Evolutionary conservation across 805 yeast species (phyloP), one percentile per base, ranked within the genome.

Genomic region (Ogataea methanolica): DNA sequence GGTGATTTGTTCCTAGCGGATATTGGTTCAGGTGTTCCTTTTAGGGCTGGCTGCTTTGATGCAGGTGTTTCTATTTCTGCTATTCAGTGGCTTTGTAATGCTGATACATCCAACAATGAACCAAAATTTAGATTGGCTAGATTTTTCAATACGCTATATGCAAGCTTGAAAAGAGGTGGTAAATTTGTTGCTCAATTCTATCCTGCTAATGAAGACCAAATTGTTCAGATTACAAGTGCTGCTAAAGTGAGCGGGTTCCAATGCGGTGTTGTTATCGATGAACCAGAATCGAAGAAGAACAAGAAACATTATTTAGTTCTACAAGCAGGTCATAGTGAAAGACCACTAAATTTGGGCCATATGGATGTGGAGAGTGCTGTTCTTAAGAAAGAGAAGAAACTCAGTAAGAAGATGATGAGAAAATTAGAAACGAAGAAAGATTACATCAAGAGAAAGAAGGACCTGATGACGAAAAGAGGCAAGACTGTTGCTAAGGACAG

Each of bases 71-170:
- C 95, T 23, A 89, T 94, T 52, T 85, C 96, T 34, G 99, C 95
- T 12, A 90, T 94, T 44, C 99, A 94, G 67, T 94, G 99, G 99
- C 78, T 94, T 38, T 91, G 97, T 72, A 94, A 94, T 65, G 98
- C 98, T 2, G 99, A 94, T 65, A 76, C 88, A 6, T 68, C 88
- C 3, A 73, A 75, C 36, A 83, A 82, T 45, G 96, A 91, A 61
- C 99, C 99, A 21, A 84, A 85, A 62, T 78, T 76, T 59, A 80
- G 99, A 66, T 68, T 89, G 46, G 71, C 83, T 68, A 72, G 86
- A 41, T 94, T 94, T 61, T 94, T 94, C 75, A 86, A 87, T 66
- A 83, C 96, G 0, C 72, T 94, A 44, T 94, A 88, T 67, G 89
- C 96, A 0, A 73, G 89, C 34, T 73, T 94, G 66, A 85, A 80